Evolutionary conservation across 148 eudicot species (phyloP).

Genomic region (Mesembryanthemum crystallinum): DNA sequence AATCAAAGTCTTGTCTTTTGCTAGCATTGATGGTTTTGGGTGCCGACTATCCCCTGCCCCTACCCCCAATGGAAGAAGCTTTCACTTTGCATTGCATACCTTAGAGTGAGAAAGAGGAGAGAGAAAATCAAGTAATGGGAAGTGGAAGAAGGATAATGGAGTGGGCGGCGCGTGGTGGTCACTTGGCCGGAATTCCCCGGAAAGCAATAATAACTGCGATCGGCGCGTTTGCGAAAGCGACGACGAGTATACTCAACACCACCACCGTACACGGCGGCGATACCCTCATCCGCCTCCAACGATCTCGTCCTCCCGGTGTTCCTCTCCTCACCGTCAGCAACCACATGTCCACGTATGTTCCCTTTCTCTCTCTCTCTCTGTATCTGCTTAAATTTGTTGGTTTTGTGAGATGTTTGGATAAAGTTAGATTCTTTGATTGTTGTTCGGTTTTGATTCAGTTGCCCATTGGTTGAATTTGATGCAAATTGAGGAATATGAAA

Average conservation of each 20-base stretch:
- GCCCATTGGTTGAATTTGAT: neutral
- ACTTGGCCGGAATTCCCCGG: conserved; percentile 70
- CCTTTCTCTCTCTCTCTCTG: neutral
- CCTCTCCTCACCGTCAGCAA: conserved; percentile 96
- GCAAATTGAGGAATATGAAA: neutral
- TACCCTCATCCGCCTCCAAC: conserved; percentile 55
- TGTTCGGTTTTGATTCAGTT: neutral
- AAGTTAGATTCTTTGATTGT: neutral
- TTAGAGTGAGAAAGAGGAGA: neutral
- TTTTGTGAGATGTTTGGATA: neutral
- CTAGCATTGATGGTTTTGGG: no score
- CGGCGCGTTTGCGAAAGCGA: conserved; percentile 60
- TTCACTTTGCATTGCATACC: no score
- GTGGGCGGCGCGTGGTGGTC: conserved; percentile 77
- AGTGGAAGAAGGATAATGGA: conserved; percentile 51
- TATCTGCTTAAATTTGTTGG: neutral
- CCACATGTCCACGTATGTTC: conserved; percentile 85
- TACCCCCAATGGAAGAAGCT: no score
- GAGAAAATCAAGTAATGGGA: conserved; percentile 22
- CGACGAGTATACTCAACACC: conserved; percentile 52
- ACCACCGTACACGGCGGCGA: conserved; percentile 73
- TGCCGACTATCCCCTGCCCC: no score
- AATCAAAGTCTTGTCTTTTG: no score
- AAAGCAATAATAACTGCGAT: conserved; percentile 43
- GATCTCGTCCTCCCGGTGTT: conserved; percentile 62